phyloP scores from a whole-genome alignment of 1,284 basidiomycete species.

The Rhodofomes roseus region DNA sequence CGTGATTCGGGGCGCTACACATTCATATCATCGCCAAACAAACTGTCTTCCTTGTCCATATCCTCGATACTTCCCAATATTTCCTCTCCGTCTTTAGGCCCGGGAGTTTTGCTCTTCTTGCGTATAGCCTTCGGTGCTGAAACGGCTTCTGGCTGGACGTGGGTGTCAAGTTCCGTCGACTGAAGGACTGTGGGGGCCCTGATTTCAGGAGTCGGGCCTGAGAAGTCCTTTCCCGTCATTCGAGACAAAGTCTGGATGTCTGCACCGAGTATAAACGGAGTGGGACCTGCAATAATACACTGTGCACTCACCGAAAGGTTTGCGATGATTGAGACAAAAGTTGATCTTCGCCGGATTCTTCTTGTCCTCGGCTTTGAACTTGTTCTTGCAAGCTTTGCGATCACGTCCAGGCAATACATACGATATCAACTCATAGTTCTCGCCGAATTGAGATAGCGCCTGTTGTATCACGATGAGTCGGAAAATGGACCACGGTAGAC shows the following conservation, averaged over 20 bases:
- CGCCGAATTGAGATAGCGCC: constrained; percentile 85
- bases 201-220: constrained; percentile 73
- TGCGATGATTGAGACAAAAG: constrained; percentile 60
- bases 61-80: constrained; percentile 28
- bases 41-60: constrained; percentile 12
- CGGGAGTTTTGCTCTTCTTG: constrained; percentile 28
- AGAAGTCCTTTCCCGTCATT: constrained; percentile 80
- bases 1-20: too few species aligned
- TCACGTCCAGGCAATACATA: constrained; percentile 83
- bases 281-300: too few species aligned
- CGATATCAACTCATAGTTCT: constrained; percentile 90
- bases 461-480: constrained; percentile 25
- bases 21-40: background rate
- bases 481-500: too few species aligned
- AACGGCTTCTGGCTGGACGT: background rate
- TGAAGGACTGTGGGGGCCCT: constrained; percentile 42
- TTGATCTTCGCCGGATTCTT: constrained; percentile 68
- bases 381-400: constrained; percentile 85
- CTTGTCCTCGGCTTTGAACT: constrained; percentile 87
- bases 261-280: constrained; percentile 21
- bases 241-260: constrained; percentile 67
- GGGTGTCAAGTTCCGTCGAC: constrained; percentile 13
- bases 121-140: constrained; percentile 5
- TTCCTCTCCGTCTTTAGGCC: constrained; percentile 20
- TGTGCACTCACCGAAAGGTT: constrained; percentile 63